These are phyloP conservation scores for Magnusiomyces paraingens DNA, from an alignment of 1,139 yeast genomes.

Conservation along the genomic window DNA sequence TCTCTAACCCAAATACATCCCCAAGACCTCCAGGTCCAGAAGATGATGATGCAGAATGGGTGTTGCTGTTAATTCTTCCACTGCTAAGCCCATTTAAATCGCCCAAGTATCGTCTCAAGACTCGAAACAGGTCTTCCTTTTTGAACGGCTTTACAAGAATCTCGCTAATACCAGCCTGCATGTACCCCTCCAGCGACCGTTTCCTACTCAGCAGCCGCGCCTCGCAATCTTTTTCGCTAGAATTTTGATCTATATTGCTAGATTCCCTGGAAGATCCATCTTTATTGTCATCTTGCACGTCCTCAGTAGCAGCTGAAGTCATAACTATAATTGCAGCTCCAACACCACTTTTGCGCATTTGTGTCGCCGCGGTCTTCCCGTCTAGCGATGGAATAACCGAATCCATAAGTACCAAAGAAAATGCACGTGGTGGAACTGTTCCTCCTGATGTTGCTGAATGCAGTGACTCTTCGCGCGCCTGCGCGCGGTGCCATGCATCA, in stretches of 20 bases:
- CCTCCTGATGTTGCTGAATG: slow-evolving; percentile 1
- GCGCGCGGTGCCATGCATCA: slow-evolving; percentile 77
- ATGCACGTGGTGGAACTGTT: slow-evolving; percentile 31
- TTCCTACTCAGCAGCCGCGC: slow-evolving; percentile 10
- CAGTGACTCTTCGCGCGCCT: slow-evolving; percentile 26
- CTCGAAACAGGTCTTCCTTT: slow-evolving; percentile 70
- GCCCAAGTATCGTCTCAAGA: slow-evolving; percentile 59
- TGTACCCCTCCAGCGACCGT: slow-evolving; percentile 35
- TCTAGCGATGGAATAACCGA: slow-evolving; percentile 91
- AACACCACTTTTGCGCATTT: slow-evolving; percentile 69
- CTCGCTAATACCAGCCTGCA: slow-evolving; percentile 88
- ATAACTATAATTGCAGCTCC: slow-evolving; percentile 87
- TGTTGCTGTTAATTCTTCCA: neutral
- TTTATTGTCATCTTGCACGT: no score
- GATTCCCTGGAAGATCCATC: neutral
- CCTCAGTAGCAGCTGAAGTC: slow-evolving; percentile 56
- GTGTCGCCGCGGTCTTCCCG: slow-evolving; percentile 88
- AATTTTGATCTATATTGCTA: neutral
- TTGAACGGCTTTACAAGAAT: slow-evolving; percentile 89
- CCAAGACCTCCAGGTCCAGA: no score
- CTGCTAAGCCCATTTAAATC: neutral
- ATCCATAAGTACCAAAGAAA: slow-evolving; percentile 85
- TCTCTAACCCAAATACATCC: neutral
- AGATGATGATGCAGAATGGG: no score
- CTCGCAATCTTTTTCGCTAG: slow-evolving; percentile 7